phyloP scores from a whole-genome alignment of 2,329 filamentous ascomycete species.

The Davidsoniella virescens region DNA sequence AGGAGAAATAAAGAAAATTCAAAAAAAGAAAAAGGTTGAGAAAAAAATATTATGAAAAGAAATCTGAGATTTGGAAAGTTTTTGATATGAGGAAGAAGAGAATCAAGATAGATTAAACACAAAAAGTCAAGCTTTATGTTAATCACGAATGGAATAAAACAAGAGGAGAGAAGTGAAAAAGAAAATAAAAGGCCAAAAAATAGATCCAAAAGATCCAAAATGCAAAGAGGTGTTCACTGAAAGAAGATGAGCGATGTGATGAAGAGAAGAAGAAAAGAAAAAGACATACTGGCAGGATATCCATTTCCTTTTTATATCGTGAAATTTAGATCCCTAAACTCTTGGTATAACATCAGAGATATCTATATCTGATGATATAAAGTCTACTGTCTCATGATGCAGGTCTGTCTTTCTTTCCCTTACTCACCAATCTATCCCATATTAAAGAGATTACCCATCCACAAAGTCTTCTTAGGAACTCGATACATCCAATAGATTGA shows the following conservation, averaged over 20 bases:
- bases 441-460: too few species aligned
- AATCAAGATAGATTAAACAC: neutral
- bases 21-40: slow-evolving; percentile 2
- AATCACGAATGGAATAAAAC: neutral
- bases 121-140: neutral
- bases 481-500: too few species aligned
- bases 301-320: too few species aligned
- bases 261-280: neutral
- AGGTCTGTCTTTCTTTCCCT: too few species aligned
- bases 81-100: neutral
- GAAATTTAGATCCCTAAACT: too few species aligned
- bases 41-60: slow-evolving; percentile 3
- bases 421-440: too few species aligned
- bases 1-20: neutral
- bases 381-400: too few species aligned
- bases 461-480: too few species aligned
- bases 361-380: too few species aligned
- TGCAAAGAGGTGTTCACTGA: neutral
- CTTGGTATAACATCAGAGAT: too few species aligned
- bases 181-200: slow-evolving; percentile 1
- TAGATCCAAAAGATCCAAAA: slow-evolving; percentile 1
- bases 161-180: neutral
- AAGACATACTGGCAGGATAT: too few species aligned
- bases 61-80: neutral
- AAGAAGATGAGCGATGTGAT: neutral